Base-by-base conservation (phyloP, 1,139 yeast species). In the Candida tunisiensis region DNA sequence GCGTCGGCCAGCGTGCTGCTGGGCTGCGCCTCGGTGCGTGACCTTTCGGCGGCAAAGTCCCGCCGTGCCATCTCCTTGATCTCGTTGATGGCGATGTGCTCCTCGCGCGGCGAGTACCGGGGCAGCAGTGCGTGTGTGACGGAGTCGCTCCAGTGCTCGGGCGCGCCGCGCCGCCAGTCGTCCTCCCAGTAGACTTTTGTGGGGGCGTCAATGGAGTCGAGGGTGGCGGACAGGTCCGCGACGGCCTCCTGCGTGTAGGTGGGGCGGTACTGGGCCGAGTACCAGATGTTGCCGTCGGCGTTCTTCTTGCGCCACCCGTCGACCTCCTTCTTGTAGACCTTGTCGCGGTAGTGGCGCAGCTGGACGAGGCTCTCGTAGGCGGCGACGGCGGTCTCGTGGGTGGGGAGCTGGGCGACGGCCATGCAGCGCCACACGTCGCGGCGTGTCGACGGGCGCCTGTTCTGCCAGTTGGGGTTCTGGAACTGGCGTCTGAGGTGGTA, bases 191-290 rank as follows among this genome's bases (percentile, higher is more conserved):
- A 62, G 25, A 82, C 57, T 31, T 55, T 62, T n/a, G 38, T 40
- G 49, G 44, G 28, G 52, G 55, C 39, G 67, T 53, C 31, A 60
- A 60, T 11, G 8, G 25, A 26, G 42, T 74, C 61, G 42, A 75
- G 72, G 29, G 80, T 74, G 41, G 73, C 72, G 19, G 74, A 61
- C 39, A 85, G 57, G 51, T 85, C 96, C 1, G 94, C 83, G 15
- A 82, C 83, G 1, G 95, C 80, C 51, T 85, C 96, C 51, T 82
- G 93, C 8, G 92, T 62, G 51, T 74, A 79, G 0, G 91, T 74
- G 16, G 96, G 96, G 45, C 95, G 68, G 56, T 65, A 85, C 51
- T 78, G 92, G 26, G 82, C 88, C 31, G 77, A 67, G 35, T 37
- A 46, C 94, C 95, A 83, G 28, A 73, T 69, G 50, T 78, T 74